Evolutionary conservation across 305 asterid species (phyloP), one percentile per base, ranked within the genome.

Genomic region (Euphrasia arctica): DNA sequence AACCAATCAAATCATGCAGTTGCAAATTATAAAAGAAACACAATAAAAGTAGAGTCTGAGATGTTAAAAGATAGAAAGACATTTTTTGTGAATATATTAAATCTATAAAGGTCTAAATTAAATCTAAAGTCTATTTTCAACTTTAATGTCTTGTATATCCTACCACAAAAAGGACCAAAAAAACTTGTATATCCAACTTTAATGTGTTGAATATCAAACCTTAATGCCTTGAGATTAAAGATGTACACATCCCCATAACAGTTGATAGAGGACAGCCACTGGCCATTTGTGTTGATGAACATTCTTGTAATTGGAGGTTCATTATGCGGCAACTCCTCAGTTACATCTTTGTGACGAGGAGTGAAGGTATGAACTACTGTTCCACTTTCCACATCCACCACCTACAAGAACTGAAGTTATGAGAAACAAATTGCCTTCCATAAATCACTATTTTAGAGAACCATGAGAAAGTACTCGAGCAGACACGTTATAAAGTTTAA

Each of bases 281-380:
- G 56, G 56, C 56, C 56, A 14, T 50, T 18, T 13, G 56, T 18
- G 27, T 11, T 50, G 15, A 18, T 50, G 29, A 50, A 50, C 56
- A 50, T 50, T 18, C 18, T 50, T 13, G 56, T 50, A 8, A 50
- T 50, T 28, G 56, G 56, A 50, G 56, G 56, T 50, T 50, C 56
- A 50, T 18, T 18, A 5, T 28, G 56, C 27, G 56, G 12, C 56
- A 50, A 18, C 28, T 14, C 27, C 56, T 50, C 28, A 1, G 25
- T 18, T 13, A 13, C 56, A 18, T 15, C 56, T 50, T 50, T 50
- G 56, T 8, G 56, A 18, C 56, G 27, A 50, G 56, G 56, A 50
- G 27, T 50, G 56, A 50, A 50, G 27, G 56, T 18, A 50, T 15
- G 56, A 14, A 50, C 56, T 50, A 50, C 10, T 50, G 15, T 18